A percentile compares a stretch with the other conserved stretches of the same genome.
Conservation (phyloP, 2,329 filamentous ascomycete genomes). For the Scortechinia acanthostroma region DNA sequence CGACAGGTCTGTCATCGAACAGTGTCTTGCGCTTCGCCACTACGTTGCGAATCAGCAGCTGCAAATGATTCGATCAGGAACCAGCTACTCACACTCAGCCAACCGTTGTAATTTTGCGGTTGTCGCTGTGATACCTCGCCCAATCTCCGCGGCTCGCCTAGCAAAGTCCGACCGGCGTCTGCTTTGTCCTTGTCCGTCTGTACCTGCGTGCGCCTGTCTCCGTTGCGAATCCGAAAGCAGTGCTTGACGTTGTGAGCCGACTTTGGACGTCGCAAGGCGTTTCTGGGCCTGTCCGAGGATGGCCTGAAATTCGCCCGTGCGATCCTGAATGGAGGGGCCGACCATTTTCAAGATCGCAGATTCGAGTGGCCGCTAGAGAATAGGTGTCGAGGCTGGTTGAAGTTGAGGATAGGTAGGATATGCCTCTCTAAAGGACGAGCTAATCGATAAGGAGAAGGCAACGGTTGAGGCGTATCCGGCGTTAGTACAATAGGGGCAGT, state of each 20-base stretch:
- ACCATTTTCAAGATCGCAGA: constrained; percentile 37
- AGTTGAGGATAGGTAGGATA: no score
- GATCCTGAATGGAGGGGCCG: constrained; percentile 81
- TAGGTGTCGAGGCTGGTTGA: no score
- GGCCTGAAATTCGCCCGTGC: constrained; percentile 88
- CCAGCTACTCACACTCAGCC: constrained; percentile 60
- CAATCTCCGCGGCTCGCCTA: constrained; percentile 82
- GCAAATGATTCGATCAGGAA: constrained; percentile 8
- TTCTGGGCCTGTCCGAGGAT: constrained; percentile 82
- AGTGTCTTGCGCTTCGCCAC: constrained; percentile 94
- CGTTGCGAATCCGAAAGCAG: constrained; percentile 66
- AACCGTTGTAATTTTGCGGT: constrained; percentile 93
- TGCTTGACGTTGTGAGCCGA: constrained; percentile 72
- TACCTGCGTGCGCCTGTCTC: constrained; percentile 20
- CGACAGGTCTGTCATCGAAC: constrained; percentile 91
- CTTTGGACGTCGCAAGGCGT: constrained; percentile 69
- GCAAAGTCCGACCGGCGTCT: constrained; percentile 87
- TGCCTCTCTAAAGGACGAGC: no score
- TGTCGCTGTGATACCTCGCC: constrained; percentile 80
- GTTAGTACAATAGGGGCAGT: no score
- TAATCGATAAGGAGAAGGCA: neutral
- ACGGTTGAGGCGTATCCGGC: no score
- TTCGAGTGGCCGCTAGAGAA: no score
- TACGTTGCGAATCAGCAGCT: constrained; percentile 21
- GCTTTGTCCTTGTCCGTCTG: constrained; percentile 23